A percentile compares a stretch with the other conserved stretches of the same genome.
Evolutionary conservation across 495 filamentous ascomycete genomes (phyloP).

Genomic region (Aspergillus incahuasiensis): DNA sequence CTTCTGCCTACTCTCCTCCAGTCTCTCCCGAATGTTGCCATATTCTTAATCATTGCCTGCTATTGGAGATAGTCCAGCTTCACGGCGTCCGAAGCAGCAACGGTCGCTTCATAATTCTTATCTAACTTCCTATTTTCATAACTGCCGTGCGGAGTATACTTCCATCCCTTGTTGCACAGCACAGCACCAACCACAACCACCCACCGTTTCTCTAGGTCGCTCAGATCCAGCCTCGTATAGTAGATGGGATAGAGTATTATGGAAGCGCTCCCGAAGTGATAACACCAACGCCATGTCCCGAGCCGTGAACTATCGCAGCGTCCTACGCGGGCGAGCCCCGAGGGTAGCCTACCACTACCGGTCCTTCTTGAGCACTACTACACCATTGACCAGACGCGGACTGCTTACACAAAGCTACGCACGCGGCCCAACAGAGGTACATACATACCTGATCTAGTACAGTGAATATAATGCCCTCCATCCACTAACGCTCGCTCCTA

Average conservation of each 20-base stretch:
- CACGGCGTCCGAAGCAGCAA: too few species aligned
- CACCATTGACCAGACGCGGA: constrained; percentile 16
- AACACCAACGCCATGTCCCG: not conserved
- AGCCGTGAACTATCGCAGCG: not conserved
- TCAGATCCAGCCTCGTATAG: not conserved
- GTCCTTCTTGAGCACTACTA: not conserved
- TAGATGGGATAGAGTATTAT: not conserved
- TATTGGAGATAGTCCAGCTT: too few species aligned
- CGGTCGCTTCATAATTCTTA: too few species aligned
- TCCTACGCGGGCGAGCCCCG: not conserved
- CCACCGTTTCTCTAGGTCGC: not conserved
- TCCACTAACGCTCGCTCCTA: constrained; percentile 26
- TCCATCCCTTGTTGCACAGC: constrained; percentile 8
- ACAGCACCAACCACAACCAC: not conserved
- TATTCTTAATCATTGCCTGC: too few species aligned
- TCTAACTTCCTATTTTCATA: too few species aligned
- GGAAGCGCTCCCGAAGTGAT: not conserved
- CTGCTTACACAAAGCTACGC: constrained; percentile 46
- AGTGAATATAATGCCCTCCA: too few species aligned
- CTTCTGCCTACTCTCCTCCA: not conserved
- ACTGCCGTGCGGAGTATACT: constrained; percentile 10
- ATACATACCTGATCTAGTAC: not conserved
- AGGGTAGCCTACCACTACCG: not conserved
- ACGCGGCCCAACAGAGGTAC: constrained; percentile 42
- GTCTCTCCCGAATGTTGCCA: not conserved